phyloP scores from a whole-genome alignment of 2,329 filamentous ascomycete species.

The Penicillium sp. region DNA sequence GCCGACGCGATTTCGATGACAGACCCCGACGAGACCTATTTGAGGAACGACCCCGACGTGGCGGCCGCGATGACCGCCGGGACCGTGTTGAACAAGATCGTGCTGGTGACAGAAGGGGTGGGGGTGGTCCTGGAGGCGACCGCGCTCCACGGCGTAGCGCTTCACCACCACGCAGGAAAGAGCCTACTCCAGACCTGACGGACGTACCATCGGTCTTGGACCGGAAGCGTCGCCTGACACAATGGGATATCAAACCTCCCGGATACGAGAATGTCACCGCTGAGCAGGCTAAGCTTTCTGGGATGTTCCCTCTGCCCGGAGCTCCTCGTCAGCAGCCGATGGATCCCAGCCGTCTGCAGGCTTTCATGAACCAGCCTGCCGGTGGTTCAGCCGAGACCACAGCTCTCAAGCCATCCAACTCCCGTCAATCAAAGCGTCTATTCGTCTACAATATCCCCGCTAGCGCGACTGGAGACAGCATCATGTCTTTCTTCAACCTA shows the following conservation, averaged over 20 bases:
- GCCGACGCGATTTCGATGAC: constrained; percentile 69
- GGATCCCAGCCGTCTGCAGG: constrained; percentile 91
- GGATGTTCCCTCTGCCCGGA: constrained; percentile 93
- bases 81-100: constrained; percentile 47
- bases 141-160: constrained; percentile 67
- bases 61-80: constrained; percentile 36
- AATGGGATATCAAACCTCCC: constrained; percentile 99
- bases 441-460: constrained; percentile 82
- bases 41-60: constrained; percentile 63
- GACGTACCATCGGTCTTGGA: constrained; percentile 81
- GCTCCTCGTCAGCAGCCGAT: constrained; percentile 93
- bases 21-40: constrained; percentile 64
- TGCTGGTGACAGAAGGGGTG: constrained; percentile 54
- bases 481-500: constrained; percentile 90
- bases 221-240: constrained; percentile 89
- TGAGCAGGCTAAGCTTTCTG: constrained; percentile 96
- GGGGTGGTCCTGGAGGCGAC: constrained; percentile 1
- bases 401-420: constrained; percentile 89
- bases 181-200: constrained; percentile 94
- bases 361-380: constrained; percentile 90
- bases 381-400: constrained; percentile 68
- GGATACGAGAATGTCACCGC: constrained; percentile 98
- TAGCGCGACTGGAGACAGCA: constrained; percentile 73
- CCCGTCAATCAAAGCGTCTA: constrained; percentile 90
- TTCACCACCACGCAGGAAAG: constrained; percentile 84